Percentiles rank a stretch among this genome's conserved stretches.
phyloP scores from a whole-genome alignment of 495 filamentous ascomycete species.

The Cercophora sp. region DNA sequence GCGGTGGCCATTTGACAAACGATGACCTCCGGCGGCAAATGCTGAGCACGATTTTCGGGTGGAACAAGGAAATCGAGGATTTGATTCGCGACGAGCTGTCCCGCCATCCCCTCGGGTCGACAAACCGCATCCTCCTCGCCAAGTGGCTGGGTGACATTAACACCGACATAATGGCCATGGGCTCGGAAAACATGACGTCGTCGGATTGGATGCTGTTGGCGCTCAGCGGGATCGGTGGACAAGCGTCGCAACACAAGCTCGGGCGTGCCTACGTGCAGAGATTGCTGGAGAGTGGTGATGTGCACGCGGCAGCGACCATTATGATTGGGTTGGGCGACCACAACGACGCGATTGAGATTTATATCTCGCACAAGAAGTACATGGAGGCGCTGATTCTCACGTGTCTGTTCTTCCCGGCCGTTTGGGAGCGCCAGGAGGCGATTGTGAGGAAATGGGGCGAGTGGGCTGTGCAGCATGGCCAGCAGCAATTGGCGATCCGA shows the following conservation, averaged over 20 bases:
- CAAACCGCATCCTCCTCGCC: constrained; percentile 71
- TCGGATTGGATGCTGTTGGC: constrained; percentile 97
- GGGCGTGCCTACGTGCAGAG: constrained; percentile 90
- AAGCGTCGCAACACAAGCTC: constrained; percentile 81
- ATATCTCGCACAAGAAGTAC: constrained; percentile 83
- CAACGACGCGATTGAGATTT: constrained; percentile 94
- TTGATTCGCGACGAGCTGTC: constrained; percentile 84
- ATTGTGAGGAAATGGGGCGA: constrained; percentile 95
- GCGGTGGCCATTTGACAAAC: constrained; percentile 63
- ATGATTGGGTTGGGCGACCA: constrained; percentile 87
- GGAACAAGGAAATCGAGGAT: constrained; percentile 79
- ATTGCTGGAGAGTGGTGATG: constrained; percentile 80
- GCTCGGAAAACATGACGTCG: constrained; percentile 76
- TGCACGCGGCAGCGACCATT: constrained; percentile 87
- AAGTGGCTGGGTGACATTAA: constrained; percentile 91
- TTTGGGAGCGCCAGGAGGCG: constrained; percentile 87
- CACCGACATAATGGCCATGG: constrained; percentile 73
- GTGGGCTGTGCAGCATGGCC: constrained; percentile 76
- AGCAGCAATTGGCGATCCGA: constrained; percentile 85
- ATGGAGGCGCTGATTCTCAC: constrained; percentile 87
- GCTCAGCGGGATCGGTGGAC: constrained; percentile 77
- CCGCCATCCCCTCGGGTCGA: constrained; percentile 66
- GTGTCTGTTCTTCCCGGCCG: constrained; percentile 65
- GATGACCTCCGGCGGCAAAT: constrained; percentile 87
- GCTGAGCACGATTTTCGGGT: constrained; percentile 92